Percentiles rank a stretch among this genome's conserved stretches.
Conservation (phyloP, 768 basidiomycete genomes). For the Gloeopeniophorella convolvens region DNA sequence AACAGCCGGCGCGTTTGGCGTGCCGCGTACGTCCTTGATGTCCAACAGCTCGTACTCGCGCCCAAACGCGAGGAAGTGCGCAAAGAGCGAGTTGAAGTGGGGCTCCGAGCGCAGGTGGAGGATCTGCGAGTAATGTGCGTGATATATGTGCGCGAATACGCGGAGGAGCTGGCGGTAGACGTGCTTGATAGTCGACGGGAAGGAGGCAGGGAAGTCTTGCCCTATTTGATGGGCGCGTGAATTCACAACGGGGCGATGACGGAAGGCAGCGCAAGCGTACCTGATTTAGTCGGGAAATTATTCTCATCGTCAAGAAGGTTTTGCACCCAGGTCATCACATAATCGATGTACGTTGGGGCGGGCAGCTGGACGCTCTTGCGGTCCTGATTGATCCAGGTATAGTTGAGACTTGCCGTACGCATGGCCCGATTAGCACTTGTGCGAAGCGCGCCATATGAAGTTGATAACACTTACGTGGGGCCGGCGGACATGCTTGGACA, state of each 20-base stretch:
- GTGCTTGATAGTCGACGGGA: constrained; percentile 87
- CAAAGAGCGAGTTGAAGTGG: constrained; percentile 96
- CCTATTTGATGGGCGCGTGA: constrained; percentile 38
- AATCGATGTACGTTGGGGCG: constrained; percentile 96
- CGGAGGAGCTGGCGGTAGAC: constrained; percentile 96
- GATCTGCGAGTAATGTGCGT: constrained; percentile 87
- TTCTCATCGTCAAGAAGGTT: constrained; percentile 91
- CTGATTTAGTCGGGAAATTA: constrained; percentile 93
- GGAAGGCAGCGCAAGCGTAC: constrained; percentile 36
- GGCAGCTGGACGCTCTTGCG: constrained; percentile 83
- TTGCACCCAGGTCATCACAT: constrained; percentile 96
- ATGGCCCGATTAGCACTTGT: not conserved
- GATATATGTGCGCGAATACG: constrained; percentile 95
- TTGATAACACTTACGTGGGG: constrained; percentile 49
- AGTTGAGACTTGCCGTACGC: constrained; percentile 60
- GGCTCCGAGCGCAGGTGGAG: constrained; percentile 91
- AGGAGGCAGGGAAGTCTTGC: constrained; percentile 78
- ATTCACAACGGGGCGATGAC: not conserved
- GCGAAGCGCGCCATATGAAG: not conserved
- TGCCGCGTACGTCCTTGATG: constrained; percentile 78
- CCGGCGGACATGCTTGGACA: constrained; percentile 95
- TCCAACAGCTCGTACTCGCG: constrained; percentile 89
- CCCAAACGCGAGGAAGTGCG: constrained; percentile 95
- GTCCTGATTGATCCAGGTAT: constrained; percentile 90
- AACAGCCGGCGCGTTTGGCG: constrained; percentile 44